Conservation (phyloP, 768 basidiomycete genomes). For the Pulveroboletus sp. region DNA sequence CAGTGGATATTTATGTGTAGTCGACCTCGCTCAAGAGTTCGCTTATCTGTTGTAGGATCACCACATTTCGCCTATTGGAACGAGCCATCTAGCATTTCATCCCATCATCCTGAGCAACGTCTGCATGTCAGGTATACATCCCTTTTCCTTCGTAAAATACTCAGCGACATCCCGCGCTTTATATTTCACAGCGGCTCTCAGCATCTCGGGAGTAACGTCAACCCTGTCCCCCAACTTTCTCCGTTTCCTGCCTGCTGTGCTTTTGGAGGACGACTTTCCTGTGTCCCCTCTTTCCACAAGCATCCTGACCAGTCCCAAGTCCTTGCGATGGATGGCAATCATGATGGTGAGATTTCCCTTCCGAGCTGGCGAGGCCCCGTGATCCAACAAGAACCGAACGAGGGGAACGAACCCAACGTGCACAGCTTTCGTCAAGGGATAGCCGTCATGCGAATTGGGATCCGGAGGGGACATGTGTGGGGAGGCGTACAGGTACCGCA, state of each 20-base stretch:
- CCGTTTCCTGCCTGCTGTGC: constrained; percentile 37
- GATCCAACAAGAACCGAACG: constrained; percentile 62
- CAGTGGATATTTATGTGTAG: constrained; percentile 12
- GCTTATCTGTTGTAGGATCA: neutral
- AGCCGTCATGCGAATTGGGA: constrained; percentile 71
- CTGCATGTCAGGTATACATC: constrained; percentile 68
- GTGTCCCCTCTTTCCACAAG: constrained; percentile 61
- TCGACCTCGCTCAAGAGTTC: constrained; percentile 2
- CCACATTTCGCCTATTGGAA: neutral
- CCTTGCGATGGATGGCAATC: constrained; percentile 70
- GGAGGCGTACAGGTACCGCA: constrained; percentile 50
- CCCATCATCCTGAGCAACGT: constrained; percentile 48
- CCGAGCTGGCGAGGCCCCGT: constrained; percentile 65
- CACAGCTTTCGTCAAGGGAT: constrained; percentile 78
- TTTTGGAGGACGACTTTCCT: constrained; percentile 20
- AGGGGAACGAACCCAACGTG: constrained; percentile 60
- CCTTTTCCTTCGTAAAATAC: constrained; percentile 68
- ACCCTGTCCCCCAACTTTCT: constrained; percentile 60
- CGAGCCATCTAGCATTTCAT: constrained; percentile 13
- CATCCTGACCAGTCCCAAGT: constrained; percentile 64
- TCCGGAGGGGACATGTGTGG: constrained; percentile 42
- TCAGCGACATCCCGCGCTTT: constrained; percentile 67
- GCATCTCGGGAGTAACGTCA: constrained; percentile 49
- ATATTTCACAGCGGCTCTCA: constrained; percentile 60
- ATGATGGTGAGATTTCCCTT: constrained; percentile 64